Percentiles rank a stretch among this genome's conserved stretches.
Conservation (phyloP, 2,329 filamentous ascomycete species). For the Epichloe uncinata region DNA sequence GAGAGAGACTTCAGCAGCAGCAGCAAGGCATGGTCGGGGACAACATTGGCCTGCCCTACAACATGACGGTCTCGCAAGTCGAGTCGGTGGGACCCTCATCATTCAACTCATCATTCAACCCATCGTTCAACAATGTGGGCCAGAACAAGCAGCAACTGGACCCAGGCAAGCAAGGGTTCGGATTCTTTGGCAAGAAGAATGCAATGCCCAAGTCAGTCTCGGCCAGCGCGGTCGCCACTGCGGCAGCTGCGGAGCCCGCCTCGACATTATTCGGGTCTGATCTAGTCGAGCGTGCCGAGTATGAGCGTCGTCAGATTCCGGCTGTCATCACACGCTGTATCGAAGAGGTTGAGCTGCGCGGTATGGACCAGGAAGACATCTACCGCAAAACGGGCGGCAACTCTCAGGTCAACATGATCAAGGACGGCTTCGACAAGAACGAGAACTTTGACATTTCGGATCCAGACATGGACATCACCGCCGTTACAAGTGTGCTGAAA, state of each 20-base stretch:
- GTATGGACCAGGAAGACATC: conserved; percentile 95
- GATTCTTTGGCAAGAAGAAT: conserved; percentile 53
- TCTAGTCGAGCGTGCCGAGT: conserved; percentile 70
- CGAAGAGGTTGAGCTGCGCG: conserved; percentile 87
- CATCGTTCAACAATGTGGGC: conserved; percentile 4
- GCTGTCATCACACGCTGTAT: conserved; percentile 87
- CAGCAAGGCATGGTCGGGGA: conserved; percentile 45
- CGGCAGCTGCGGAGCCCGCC: conserved; percentile 37
- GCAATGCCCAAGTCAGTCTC: conserved; percentile 39
- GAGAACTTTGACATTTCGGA: conserved; percentile 88
- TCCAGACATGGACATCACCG: conserved; percentile 85
- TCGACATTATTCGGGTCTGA: conserved; percentile 76
- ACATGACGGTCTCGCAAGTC: conserved; percentile 46
- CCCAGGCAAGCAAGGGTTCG: conserved; percentile 46
- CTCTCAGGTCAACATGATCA: conserved; percentile 78
- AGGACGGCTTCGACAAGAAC: conserved; percentile 79
- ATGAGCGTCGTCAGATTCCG: conserved; percentile 79
- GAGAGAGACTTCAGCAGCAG: conserved; percentile 38
- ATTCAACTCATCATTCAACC: conserved; percentile 4
- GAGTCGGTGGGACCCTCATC: conserved; percentile 28
- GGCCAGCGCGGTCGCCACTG: conserved; percentile 23
- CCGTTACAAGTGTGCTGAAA: conserved; percentile 89
- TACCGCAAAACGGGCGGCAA: conserved; percentile 95
- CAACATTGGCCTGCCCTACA: conserved; percentile 57
- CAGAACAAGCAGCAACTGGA: conserved; percentile 16